Base-by-base conservation (phyloP, 257 asterid species). In the Salvia splendens region DNA sequence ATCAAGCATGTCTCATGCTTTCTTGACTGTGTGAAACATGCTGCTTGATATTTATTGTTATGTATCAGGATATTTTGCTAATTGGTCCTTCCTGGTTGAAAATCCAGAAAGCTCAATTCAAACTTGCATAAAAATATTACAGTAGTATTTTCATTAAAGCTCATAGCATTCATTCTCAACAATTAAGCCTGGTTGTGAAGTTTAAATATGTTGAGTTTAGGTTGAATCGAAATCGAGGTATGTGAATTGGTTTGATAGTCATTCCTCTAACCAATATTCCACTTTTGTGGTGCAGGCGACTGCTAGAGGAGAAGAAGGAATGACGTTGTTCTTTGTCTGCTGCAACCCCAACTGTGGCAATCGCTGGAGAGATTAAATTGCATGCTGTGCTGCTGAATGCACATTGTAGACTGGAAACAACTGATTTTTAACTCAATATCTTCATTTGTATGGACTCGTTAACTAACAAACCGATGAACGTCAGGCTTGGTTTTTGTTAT, bases 291-390 rank as follows among this genome's bases (percentile, higher is more conserved):
- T 72, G 76, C 93, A 92, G 98, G 98, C 97, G 28, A 89, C 95
- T 81, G 89, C 95, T 56, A 76, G 93, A 71, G 97, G 97, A 50
- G 98, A 92, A 83, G 97, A 92, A 82, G 98, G 98, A 15, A 89
- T 89, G 98, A 83, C 97, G 0, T 79, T 92, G 73, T 87, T 89
- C 85, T 92, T 92, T 9, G 97, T 89, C 60, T 92, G 98, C 89
- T 92, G 98, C 93, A 92, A 89, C 68, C 87, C 98, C 1, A 89
- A 78, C 64, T 92, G 97, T 61, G 97, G 96, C 61, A 69, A 83
- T 72, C 86, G 96, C 46, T 92, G 98, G 98, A 92, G 98, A 78
- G 98, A 92, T 64, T 92, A 81, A 41, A 20, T 14, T 42, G 63
- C 47, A 32, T 5, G 30, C 47, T 35, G 10, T 5, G 11, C 59